phyloP scores from a whole-genome alignment of 2,329 filamentous ascomycete species.

The Daldinia sp. region DNA sequence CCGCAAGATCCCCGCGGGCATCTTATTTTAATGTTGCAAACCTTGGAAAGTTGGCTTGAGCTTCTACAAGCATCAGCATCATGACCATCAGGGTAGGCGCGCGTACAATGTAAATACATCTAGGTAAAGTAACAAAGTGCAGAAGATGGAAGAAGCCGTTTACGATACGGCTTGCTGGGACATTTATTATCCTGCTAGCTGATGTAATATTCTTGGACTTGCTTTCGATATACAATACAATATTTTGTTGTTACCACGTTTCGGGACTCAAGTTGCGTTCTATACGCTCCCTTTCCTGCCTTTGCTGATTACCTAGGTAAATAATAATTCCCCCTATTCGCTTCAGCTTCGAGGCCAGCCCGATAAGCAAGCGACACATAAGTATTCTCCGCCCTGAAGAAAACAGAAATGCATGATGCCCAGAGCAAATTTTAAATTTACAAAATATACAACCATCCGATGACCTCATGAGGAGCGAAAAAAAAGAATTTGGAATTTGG shows the following conservation, averaged over 20 bases:
- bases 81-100: no score
- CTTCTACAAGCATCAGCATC: no score
- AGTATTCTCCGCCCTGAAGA: slow-evolving; percentile 19
- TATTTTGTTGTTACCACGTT: background rate
- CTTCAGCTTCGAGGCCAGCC: slow-evolving; percentile 43
- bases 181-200: no score
- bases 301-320: slow-evolving; percentile 32
- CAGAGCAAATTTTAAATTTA: slow-evolving; percentile 29
- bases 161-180: no score
- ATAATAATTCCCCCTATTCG: slow-evolving; percentile 21
- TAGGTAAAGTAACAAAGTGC: no score
- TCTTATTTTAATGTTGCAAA: background rate
- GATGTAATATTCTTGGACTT: no score
- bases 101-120: no score
- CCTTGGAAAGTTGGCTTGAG: background rate
- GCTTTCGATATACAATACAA: no score
- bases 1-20: background rate
- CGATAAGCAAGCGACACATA: slow-evolving; percentile 33
- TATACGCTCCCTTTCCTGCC: slow-evolving; percentile 20
- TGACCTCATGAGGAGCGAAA: slow-evolving; percentile 5
- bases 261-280: slow-evolving; percentile 13
- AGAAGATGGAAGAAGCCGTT: no score
- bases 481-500: slow-evolving; percentile 33
- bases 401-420: slow-evolving; percentile 13
- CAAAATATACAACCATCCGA: slow-evolving; percentile 35